Evolutionary conservation across 140 eudicot species (phyloP).

Genomic region (Cichorium intybus): DNA sequence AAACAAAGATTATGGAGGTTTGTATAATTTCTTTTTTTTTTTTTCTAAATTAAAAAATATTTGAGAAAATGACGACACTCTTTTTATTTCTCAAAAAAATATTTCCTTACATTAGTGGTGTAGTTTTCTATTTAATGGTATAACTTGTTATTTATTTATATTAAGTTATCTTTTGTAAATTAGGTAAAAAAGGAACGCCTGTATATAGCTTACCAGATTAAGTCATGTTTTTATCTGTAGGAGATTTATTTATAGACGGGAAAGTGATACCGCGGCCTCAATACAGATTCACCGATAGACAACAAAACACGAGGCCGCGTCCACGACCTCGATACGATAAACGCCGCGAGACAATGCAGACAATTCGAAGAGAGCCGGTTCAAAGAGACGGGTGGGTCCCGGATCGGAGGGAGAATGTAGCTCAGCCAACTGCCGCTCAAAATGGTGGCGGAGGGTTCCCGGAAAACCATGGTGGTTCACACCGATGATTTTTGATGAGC

Average conservation of each 20-base stretch:
- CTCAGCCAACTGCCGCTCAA: slow-evolving; percentile 36
- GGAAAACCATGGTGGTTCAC: slow-evolving; percentile 35
- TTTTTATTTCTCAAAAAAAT: no score
- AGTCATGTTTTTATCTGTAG: slow-evolving; percentile 28
- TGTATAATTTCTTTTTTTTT: slow-evolving; percentile 12
- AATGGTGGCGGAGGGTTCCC: slow-evolving; percentile 28
- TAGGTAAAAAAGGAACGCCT: no score
- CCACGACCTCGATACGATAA: slow-evolving; percentile 79
- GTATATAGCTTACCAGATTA: not conserved
- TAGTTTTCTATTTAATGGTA: no score
- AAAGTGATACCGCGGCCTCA: slow-evolving; percentile 91
- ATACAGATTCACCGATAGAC: slow-evolving; percentile 66
- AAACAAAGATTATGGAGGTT: slow-evolving; percentile 97
- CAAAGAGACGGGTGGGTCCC: slow-evolving; percentile 36
- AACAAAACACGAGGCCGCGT: slow-evolving; percentile 51
- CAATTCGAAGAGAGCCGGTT: slow-evolving; percentile 51
- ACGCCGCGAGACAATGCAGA: slow-evolving; percentile 88
- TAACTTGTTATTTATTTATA: no score
- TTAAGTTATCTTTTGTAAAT: no score
- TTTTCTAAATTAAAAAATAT: no score
- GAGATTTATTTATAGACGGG: slow-evolving; percentile 80
- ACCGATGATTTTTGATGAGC: slow-evolving; percentile 4
- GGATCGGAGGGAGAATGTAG: slow-evolving; percentile 22
- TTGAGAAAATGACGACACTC: not conserved
- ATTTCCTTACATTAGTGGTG: no score